These are phyloP conservation scores for Cinchona pubescens DNA, from an alignment of 257 asterid genomes.

Conservation along the genomic window DNA sequence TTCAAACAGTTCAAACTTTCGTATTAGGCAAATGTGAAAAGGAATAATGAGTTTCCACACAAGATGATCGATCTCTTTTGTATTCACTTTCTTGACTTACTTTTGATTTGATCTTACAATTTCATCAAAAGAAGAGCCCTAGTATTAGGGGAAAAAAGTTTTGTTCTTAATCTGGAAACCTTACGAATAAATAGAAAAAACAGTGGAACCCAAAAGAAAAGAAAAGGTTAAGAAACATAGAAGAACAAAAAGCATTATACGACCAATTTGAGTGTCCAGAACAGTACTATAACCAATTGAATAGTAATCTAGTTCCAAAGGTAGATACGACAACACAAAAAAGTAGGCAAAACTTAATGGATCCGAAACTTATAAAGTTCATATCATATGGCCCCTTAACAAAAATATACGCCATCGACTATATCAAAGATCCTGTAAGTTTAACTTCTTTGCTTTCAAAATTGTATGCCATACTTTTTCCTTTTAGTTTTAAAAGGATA, in stretches of 20 bases:
- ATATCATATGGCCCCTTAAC: too few relatives aligned
- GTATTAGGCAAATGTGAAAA: slow-evolving; percentile 10
- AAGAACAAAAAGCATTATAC: background rate
- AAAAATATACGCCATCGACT: too few relatives aligned
- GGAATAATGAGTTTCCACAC: background rate
- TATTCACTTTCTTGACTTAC: background rate
- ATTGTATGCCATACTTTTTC: too few relatives aligned
- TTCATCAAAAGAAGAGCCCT: background rate
- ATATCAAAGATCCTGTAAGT: too few relatives aligned
- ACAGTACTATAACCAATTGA: too few relatives aligned
- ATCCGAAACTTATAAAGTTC: too few relatives aligned
- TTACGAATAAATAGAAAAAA: background rate
- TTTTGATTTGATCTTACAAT: background rate
- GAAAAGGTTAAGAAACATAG: background rate
- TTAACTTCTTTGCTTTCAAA: too few relatives aligned
- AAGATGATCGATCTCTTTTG: background rate
- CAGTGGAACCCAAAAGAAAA: background rate
- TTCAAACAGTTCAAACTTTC: too few relatives aligned
- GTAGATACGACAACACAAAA: background rate
- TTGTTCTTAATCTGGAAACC: background rate
- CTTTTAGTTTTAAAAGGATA: too few relatives aligned
- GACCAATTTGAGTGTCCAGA: background rate
- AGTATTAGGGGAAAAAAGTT: background rate
- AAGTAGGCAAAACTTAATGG: too few relatives aligned
- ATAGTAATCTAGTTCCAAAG: background rate